These are phyloP conservation scores for Aspergillus conjunctus DNA, from an alignment of 495 filamentous ascomycete species.

Conservation along the genomic window DNA sequence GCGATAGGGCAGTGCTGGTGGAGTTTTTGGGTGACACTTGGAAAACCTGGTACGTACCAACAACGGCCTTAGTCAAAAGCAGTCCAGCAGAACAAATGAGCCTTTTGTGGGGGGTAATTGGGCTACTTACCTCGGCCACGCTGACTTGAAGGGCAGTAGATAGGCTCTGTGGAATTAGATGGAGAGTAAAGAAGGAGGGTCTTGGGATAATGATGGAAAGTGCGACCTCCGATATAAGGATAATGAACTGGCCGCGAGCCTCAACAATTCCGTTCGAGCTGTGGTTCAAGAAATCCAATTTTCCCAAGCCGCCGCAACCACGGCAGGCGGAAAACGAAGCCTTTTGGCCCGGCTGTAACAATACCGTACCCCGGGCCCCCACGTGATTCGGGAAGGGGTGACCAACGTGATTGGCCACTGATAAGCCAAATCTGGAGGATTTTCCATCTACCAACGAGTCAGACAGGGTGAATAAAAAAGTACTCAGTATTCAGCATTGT, in stretches of 20 bases:
- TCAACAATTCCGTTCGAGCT: neutral
- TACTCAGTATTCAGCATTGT: neutral
- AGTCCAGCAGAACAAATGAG: constrained; percentile 1
- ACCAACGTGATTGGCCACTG: constrained; percentile 19
- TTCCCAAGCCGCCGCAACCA: neutral
- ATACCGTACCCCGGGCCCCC: constrained; percentile 9
- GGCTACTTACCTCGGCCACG: neutral
- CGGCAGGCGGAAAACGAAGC: constrained; percentile 1
- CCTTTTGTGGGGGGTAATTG: constrained; percentile 11
- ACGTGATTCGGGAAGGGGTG: constrained; percentile 15
- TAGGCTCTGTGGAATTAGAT: neutral
- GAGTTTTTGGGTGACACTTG: constrained; percentile 21
- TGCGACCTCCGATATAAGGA: neutral
- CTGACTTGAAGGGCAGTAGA: neutral
- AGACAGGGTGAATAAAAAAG: neutral
- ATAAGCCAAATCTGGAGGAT: constrained; percentile 16
- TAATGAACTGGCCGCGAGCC: neutral
- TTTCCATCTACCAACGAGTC: constrained; percentile 8
- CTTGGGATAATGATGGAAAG: neutral
- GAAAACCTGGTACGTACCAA: constrained; percentile 10
- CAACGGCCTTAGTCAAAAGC: constrained; percentile 2
- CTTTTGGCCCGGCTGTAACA: constrained; percentile 7
- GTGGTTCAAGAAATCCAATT: neutral
- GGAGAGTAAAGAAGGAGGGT: neutral
- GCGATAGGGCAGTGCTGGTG: constrained; percentile 25